These are phyloP conservation scores for Daldinia sp. DNA, from an alignment of 2,329 filamentous ascomycete genomes.

Conservation along the genomic window DNA sequence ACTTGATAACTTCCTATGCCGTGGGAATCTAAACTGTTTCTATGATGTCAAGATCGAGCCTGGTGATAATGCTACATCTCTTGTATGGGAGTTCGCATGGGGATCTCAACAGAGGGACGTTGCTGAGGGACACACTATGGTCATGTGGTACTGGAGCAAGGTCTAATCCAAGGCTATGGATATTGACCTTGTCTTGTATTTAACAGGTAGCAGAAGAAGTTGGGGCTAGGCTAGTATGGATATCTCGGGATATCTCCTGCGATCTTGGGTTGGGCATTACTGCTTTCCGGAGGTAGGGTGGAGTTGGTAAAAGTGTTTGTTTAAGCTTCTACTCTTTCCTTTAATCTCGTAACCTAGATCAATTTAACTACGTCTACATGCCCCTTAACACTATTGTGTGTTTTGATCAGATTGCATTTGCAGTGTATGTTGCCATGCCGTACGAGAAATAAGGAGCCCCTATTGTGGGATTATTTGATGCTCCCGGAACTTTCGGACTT, in stretches of 20 bases:
- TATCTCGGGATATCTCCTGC: neutral
- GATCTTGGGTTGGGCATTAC: neutral
- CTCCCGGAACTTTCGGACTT: too few species aligned
- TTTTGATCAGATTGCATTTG: neutral
- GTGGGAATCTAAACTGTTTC: slow-evolving; percentile 36
- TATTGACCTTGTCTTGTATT: neutral
- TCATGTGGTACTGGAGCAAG: slow-evolving; percentile 37
- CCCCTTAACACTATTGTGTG: neutral
- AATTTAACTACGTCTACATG: neutral
- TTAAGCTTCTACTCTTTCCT: neutral
- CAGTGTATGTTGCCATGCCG: neutral
- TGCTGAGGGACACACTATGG: slow-evolving; percentile 30
- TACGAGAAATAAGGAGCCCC: neutral
- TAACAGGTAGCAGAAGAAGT: neutral
- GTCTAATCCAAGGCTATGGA: neutral
- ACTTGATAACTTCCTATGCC: slow-evolving; percentile 35
- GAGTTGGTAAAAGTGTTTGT: neutral
- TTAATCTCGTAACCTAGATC: neutral
- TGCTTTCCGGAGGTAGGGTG: neutral
- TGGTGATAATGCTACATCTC: neutral
- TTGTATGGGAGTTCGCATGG: slow-evolving; percentile 37
- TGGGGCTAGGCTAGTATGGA: neutral
- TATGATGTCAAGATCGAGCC: slow-evolving; percentile 35
- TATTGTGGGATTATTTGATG: too few species aligned
- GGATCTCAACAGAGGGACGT: slow-evolving; percentile 26